Conservation (phyloP, 1,284 basidiomycete genomes). For the Pseudozyma pruni region DNA sequence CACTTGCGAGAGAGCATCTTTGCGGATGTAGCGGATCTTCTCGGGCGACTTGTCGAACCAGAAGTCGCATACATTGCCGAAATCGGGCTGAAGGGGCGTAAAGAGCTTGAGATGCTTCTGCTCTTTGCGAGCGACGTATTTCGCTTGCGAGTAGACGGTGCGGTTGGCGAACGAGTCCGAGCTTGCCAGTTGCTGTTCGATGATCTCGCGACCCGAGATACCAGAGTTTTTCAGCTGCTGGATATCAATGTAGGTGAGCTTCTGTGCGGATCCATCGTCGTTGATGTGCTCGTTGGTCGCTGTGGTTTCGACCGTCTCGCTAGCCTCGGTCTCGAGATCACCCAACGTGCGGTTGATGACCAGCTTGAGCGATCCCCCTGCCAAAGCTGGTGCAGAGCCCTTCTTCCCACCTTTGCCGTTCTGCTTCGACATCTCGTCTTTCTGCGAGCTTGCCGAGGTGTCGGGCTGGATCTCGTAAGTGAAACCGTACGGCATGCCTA, state of each 20-base stretch:
- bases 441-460: neutral
- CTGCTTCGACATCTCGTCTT: slow-evolving; percentile 1
- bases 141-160: slow-evolving; percentile 64
- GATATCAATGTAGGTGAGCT: slow-evolving; percentile 65
- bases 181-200: slow-evolving; percentile 56
- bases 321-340: slow-evolving; percentile 39
- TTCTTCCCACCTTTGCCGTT: slow-evolving; percentile 17
- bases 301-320: slow-evolving; percentile 56
- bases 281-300: slow-evolving; percentile 68
- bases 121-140: slow-evolving; percentile 64
- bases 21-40: slow-evolving; percentile 84
- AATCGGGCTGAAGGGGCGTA: slow-evolving; percentile 85
- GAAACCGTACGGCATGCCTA: slow-evolving; percentile 65
- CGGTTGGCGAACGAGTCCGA: slow-evolving; percentile 58
- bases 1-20: slow-evolving; percentile 89
- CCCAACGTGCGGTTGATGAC: slow-evolving; percentile 53
- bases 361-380: slow-evolving; percentile 22
- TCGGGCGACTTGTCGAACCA: slow-evolving; percentile 77
- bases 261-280: slow-evolving; percentile 63
- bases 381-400: neutral
- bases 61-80: slow-evolving; percentile 87
- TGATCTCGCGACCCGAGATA: slow-evolving; percentile 62
- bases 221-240: slow-evolving; percentile 64
- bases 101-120: slow-evolving; percentile 82
- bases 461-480: slow-evolving; percentile 63